A percentile compares a stretch with the other conserved stretches of the same genome.
These are phyloP conservation scores for Leucogyrophana mollusca DNA, from an alignment of 768 basidiomycete species.

Conservation along the genomic window DNA sequence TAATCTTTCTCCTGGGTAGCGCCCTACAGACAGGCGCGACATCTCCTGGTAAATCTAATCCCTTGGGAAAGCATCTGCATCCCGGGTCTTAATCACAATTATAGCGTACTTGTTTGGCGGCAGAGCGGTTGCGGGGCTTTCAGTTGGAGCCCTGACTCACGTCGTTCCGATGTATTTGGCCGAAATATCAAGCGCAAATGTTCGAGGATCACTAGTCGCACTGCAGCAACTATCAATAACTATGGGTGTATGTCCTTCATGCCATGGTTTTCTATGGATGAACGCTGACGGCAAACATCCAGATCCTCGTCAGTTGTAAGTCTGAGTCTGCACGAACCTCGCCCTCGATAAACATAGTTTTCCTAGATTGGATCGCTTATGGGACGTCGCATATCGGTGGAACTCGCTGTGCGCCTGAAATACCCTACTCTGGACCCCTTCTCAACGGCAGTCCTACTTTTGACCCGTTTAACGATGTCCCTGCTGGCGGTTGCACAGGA, in stretches of 20 bases:
- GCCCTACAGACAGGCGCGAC: constrained; percentile 1
- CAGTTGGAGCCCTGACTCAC: constrained; percentile 2
- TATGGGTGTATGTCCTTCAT: constrained; percentile 2
- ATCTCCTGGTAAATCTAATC: background rate
- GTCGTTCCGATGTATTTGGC: constrained; percentile 6
- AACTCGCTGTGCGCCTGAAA: constrained; percentile 24
- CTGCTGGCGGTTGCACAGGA: constrained; percentile 29
- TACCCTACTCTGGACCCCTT: constrained; percentile 28
- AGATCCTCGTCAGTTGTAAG: constrained; percentile 33
- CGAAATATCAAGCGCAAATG: constrained; percentile 3
- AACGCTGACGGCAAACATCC: background rate
- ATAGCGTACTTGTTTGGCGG: constrained; percentile 3
- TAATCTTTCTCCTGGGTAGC: constrained; percentile 2
- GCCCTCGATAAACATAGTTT: background rate
- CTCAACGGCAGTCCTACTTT: constrained; percentile 30
- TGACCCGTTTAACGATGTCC: constrained; percentile 26
- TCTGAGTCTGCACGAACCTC: background rate
- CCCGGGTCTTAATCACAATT: background rate
- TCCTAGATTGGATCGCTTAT: constrained; percentile 33
- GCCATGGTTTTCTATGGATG: background rate
- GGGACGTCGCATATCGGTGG: constrained; percentile 35
- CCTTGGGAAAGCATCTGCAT: background rate
- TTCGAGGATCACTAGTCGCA: constrained; percentile 5
- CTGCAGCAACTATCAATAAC: constrained; percentile 7
- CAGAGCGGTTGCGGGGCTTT: constrained; percentile 1